phyloP scores from a whole-genome alignment of 1,284 basidiomycete species.

The Trametes sp. region DNA sequence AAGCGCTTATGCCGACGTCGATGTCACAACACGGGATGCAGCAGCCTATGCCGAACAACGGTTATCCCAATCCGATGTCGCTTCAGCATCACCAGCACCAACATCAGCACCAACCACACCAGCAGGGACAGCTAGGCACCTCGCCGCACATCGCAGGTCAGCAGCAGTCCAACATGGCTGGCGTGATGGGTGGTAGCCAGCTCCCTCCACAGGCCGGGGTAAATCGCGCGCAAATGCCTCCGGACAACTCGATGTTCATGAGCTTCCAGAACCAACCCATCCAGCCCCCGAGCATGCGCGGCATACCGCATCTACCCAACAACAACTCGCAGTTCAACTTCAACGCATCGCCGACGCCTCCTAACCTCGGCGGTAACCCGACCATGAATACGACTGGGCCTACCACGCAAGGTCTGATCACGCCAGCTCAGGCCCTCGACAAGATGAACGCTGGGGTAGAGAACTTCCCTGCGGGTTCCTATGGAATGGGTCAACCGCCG shows the following conservation, averaged over 20 bases:
- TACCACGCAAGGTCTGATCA: constrained; percentile 54
- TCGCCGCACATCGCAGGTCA: constrained; percentile 35
- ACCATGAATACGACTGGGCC: constrained; percentile 38
- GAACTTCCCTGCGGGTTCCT: constrained; percentile 42
- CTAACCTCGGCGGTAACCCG: constrained; percentile 51
- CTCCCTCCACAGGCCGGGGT: constrained; percentile 43
- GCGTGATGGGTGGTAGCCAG: too few species aligned
- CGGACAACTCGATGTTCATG: constrained; percentile 56
- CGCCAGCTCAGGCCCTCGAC: constrained; percentile 66
- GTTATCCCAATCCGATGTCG: constrained; percentile 52
- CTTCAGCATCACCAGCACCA: constrained; percentile 45
- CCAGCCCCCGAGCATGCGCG: constrained; percentile 42
- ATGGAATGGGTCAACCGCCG: constrained; percentile 45
- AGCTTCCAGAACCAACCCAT: constrained; percentile 52
- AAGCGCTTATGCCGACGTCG: constrained; percentile 54
- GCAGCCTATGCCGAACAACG: constrained; percentile 47
- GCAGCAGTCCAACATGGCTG: constrained; percentile 22
- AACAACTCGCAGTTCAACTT: constrained; percentile 50
- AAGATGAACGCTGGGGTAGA: constrained; percentile 52
- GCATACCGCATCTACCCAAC: constrained; percentile 46
- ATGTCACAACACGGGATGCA: constrained; percentile 52
- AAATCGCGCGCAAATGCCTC: constrained; percentile 50
- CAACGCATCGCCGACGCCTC: constrained; percentile 51
- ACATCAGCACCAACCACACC: too few species aligned
- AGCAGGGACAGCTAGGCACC: constrained; percentile 31